These are phyloP conservation scores for Dendrobium catenatum DNA, from an alignment of 106 monocot species.

Conservation along the genomic window DNA sequence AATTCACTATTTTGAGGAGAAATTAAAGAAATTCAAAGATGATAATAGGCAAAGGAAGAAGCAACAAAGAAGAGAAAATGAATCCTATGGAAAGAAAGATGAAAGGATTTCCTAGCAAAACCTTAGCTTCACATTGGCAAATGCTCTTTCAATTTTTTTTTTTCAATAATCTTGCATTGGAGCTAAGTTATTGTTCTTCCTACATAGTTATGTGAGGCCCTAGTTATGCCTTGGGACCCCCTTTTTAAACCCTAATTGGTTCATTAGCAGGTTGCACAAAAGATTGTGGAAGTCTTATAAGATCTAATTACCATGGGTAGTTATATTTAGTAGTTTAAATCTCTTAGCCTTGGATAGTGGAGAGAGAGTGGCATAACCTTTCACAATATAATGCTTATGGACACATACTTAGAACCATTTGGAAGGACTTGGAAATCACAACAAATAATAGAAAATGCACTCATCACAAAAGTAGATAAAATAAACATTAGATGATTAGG, in stretches of 20 bases:
- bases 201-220: background rate
- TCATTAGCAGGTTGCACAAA: background rate
- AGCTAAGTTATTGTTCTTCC: background rate
- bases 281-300: background rate
- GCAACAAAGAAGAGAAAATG: background rate
- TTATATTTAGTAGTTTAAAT: background rate
- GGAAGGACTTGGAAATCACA: background rate
- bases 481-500: too few species aligned
- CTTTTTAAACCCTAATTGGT: background rate
- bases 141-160: too few species aligned
- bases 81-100: background rate
- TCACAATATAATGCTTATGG: background rate
- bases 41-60: background rate
- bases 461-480: too few species aligned
- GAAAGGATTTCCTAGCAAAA: background rate
- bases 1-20: too few species aligned
- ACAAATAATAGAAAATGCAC: too few species aligned
- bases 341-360: background rate
- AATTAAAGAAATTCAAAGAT: background rate
- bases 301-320: too few species aligned
- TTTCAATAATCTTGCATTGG: too few species aligned
- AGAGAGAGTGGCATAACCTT: background rate
- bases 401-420: background rate
- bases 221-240: background rate
- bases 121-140: too few species aligned